Conservation (phyloP, 495 filamentous ascomycete genomes). For the Xylaria venustula region DNA sequence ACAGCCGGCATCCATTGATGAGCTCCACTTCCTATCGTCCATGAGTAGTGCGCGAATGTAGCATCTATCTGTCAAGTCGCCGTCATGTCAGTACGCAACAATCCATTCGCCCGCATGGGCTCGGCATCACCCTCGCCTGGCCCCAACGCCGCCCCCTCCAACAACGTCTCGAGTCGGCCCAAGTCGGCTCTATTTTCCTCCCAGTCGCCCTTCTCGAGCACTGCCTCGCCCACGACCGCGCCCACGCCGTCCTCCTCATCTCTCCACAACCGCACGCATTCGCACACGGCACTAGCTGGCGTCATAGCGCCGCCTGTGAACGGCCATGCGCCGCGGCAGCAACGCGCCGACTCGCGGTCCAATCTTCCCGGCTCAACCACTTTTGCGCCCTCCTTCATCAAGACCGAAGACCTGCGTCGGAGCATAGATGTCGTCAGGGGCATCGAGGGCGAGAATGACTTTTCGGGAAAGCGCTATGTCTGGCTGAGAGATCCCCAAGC, state of each 20-base stretch:
- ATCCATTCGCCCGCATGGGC: conserved; percentile 66
- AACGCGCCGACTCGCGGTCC: conserved; percentile 63
- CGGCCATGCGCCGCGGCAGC: conserved; percentile 36
- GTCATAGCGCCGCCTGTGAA: conserved; percentile 32
- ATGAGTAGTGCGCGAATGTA: not conserved
- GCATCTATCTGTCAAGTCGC: conserved; percentile 32
- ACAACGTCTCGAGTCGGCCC: conserved; percentile 54
- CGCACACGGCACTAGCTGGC: conserved; percentile 34
- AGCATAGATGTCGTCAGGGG: conserved; percentile 67
- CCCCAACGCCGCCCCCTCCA: conserved; percentile 38
- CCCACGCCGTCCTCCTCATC: no score
- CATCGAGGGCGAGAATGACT: conserved; percentile 93
- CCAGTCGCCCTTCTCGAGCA: conserved; percentile 47
- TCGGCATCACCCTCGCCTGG: conserved; percentile 62
- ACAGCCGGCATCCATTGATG: not conserved
- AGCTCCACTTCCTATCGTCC: not conserved
- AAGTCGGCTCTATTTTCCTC: conserved; percentile 68
- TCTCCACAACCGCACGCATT: conserved; percentile 42
- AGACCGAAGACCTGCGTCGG: conserved; percentile 68
- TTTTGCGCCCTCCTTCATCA: conserved; percentile 95
- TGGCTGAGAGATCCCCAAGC: conserved; percentile 85
- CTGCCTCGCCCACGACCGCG: conserved; percentile 19
- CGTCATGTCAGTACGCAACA: conserved; percentile 58
- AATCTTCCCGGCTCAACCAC: conserved; percentile 61
- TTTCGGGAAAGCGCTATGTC: conserved; percentile 98